Conservation (phyloP, 164 flowering plant species). For the Taxillus chinensis region DNA sequence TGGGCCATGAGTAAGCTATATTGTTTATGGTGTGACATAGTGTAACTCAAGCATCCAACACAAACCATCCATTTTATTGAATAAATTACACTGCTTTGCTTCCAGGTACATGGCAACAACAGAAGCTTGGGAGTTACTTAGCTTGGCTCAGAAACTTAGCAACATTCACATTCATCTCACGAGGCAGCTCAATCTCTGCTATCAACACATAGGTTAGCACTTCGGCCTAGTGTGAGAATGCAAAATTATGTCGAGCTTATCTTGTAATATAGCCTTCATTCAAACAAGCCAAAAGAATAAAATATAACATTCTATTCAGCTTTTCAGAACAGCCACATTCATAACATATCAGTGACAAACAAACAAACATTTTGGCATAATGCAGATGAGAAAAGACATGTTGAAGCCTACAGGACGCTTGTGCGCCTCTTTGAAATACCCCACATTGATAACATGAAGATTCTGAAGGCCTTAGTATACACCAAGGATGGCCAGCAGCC, state of each 20-base stretch:
- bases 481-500: slow-evolving; percentile 46
- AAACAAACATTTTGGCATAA: background rate
- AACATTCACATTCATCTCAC: slow-evolving; percentile 38
- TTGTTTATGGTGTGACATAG: no score
- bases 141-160: slow-evolving; percentile 50
- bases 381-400: slow-evolving; percentile 36
- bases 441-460: slow-evolving; percentile 47
- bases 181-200: slow-evolving; percentile 32
- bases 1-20: slow-evolving; percentile 55
- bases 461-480: slow-evolving; percentile 41
- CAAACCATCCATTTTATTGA: no score
- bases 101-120: slow-evolving; percentile 38
- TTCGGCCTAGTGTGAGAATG: no score
- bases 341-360: background rate
- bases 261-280: no score
- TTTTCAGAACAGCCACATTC: no score
- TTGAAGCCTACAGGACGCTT: slow-evolving; percentile 34
- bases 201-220: slow-evolving; percentile 40
- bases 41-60: no score
- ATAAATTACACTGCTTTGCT: no score
- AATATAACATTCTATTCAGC: no score
- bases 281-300: no score
- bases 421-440: slow-evolving; percentile 26
- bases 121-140: slow-evolving; percentile 77
- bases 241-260: no score